phyloP scores from a whole-genome alignment of 495 filamentous ascomycete species.

The Penicillium silybi region DNA sequence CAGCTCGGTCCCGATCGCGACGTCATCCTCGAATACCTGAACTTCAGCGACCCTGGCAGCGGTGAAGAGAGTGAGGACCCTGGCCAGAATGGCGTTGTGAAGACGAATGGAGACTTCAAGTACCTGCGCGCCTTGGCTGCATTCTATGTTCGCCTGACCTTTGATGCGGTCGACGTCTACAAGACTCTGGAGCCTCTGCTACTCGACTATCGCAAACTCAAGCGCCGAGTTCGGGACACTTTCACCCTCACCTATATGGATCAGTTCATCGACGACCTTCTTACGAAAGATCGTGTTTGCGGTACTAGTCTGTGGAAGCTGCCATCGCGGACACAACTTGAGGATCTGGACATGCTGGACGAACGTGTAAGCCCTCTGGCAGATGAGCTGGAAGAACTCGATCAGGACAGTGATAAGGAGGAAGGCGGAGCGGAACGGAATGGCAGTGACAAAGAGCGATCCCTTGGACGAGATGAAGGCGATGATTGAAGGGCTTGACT shows the following conservation, averaged over 20 bases:
- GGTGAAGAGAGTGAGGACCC: slow-evolving; percentile 29
- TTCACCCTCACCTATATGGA: slow-evolving; percentile 76
- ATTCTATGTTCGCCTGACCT: slow-evolving; percentile 91
- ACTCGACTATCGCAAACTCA: slow-evolving; percentile 78
- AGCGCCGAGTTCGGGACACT: slow-evolving; percentile 67
- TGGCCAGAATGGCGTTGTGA: slow-evolving; percentile 23
- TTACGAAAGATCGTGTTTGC: slow-evolving; percentile 86
- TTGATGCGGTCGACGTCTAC: slow-evolving; percentile 77
- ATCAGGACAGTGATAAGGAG: slow-evolving; percentile 57
- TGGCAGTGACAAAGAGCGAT: slow-evolving; percentile 16
- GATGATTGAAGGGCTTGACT: slow-evolving; percentile 24
- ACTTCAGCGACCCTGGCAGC: slow-evolving; percentile 46
- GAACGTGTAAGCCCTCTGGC: slow-evolving; percentile 75
- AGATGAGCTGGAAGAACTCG: slow-evolving; percentile 79
- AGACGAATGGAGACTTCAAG: slow-evolving; percentile 71
- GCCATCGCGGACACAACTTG: slow-evolving; percentile 72
- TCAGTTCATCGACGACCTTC: slow-evolving; percentile 86
- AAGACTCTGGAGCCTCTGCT: slow-evolving; percentile 76
- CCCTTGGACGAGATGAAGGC: slow-evolving; percentile 6
- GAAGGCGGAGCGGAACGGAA: slow-evolving; percentile 19
- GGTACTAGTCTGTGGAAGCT: slow-evolving; percentile 92
- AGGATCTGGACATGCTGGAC: slow-evolving; percentile 87
- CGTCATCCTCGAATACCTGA: slow-evolving; percentile 76
- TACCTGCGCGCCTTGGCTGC: slow-evolving; percentile 84
- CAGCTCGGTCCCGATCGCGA: slow-evolving; percentile 77